Base-by-base conservation (phyloP, 139 green algal genomes). In the Chlorella sorokiniana region DNA sequence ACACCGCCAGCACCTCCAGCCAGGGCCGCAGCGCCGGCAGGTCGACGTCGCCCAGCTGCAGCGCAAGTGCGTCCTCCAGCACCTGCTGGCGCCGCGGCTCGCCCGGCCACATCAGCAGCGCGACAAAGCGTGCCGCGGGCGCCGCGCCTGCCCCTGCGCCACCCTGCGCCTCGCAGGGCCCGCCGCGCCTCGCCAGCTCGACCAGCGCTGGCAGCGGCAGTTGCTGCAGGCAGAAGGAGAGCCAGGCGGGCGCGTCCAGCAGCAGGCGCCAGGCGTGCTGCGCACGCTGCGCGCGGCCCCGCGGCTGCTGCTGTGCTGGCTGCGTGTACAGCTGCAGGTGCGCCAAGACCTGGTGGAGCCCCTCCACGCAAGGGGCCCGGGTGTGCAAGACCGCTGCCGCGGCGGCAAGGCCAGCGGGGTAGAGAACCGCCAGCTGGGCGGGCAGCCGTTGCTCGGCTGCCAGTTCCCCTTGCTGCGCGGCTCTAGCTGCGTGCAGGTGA, bases 181-280 rank as follows among this genome's bases (percentile, higher is more conserved):
- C n/a, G n/a, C n/a, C n/a, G n/a, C n/a, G 54, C 54, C 29, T 29
- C 4, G 68, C 68, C 45, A 76, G 42, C 4, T 59, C 11, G 25
- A 76, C 42, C 69, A 76, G 44, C 38, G 29, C 37, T 18, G 38
- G 48, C 71, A 78, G 33, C 1, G 71, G 71, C 33, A 78, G 71
- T 29, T 59, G 71, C 22, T 29, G 35, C 54, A 79, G 54, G 73
- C 73, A 79, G 37, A 52, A 79, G 10, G 52, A 29, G 40, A 51
- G 37, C 59, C 75, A 81, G 40, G 14, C 23, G n/a, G 75, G 59
- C 16, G n/a, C 29, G 29, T 81, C 75, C 29, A 81, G 75, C 40
- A 69, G 59, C 29, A 81, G 59, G 40, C 35, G 59, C 75, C 75
- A 81, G 14, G 44, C 59, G 6, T 69, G 56, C 41, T 71, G 59